Evolutionary conservation across 1,139 yeast species (phyloP), one percentile per base, ranked within the genome.

Genomic region (Nakaseomyces delphensis): DNA sequence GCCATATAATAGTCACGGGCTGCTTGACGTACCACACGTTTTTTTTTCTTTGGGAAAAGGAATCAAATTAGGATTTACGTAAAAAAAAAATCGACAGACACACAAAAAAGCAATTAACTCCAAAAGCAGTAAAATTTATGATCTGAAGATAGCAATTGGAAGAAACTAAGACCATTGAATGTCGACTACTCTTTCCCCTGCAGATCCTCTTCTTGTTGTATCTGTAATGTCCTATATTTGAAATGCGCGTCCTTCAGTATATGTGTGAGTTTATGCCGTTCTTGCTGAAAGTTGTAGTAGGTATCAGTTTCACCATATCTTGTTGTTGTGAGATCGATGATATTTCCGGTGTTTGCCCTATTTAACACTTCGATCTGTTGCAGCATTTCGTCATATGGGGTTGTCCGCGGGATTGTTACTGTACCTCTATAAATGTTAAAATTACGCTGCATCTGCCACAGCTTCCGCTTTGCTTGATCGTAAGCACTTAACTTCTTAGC

Each of bases 361-460:
- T 51, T 53, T 14, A 59, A 39, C 2, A 59, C 43, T 19, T 53
- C 54, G n/a, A 53, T 48, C 40, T 58, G 60, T 18, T 51, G 49
- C 24, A 50, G 38, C 13, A 58, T 38, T 19, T 48, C 52, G 9
- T 57, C 57, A 30, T 54, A 51, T 2, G 59, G 57, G n/a, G 50
- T 49, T 2, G 48, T 43, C 9, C 45, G 41, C 4, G 52, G 51
- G 19, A 54, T 45, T 6, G 50, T 27, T 5, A 55, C 45, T n/a
- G 52, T 49, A 4, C 59, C 59, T 27, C 48, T 51, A 36, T 48
- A 42, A 5, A 53, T 36, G 41, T 55, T 48, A 29, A 49, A 51
- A 19, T 49, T 48, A 40, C 57, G 48, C 43, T 55, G 57, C 28
- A 55, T 39, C 20, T 51, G 55, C 62, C 62, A 57, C 13, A 54